A percentile compares a stretch with the other conserved stretches of the same genome.
These are phyloP conservation scores for Dentiscutata heterogama DNA, from an alignment of 371 early-diverging fungal genomes.

Conservation along the genomic window DNA sequence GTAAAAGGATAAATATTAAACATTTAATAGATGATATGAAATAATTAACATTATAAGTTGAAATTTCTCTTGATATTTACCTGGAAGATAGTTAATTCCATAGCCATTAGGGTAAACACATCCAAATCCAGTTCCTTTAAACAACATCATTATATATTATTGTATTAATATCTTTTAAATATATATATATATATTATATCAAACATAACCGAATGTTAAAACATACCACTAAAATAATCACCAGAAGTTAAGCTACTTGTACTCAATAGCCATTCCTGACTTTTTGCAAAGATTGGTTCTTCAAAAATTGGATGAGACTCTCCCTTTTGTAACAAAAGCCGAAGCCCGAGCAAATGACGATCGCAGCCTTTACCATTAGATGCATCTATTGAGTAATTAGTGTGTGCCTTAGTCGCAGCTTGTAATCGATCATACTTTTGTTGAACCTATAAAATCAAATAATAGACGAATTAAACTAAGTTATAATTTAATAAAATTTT, in stretches of 20 bases:
- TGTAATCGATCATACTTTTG: conserved; percentile 70
- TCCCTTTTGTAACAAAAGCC: conserved; percentile 59
- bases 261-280: conserved; percentile 75
- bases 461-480: conserved; percentile 25
- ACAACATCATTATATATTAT: not conserved
- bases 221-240: conserved; percentile 70
- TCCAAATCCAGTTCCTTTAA: conserved; percentile 76
- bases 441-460: conserved; percentile 52
- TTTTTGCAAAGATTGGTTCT: conserved; percentile 76
- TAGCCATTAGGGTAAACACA: conserved; percentile 82
- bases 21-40: no score
- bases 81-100: conserved; percentile 84
- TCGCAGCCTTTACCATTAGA: conserved; percentile 84
- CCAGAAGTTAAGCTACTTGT: conserved; percentile 84
- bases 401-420: conserved; percentile 74
- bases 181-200: not conserved
- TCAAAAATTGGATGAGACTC: conserved; percentile 74
- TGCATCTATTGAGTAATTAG: conserved; percentile 70
- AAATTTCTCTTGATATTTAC: conserved; percentile 15
- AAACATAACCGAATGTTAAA: not conserved
- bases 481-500: conserved; percentile 40
- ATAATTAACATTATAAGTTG: no score
- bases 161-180: not conserved
- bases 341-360: conserved; percentile 86
- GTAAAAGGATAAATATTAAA: no score